A percentile compares a stretch with the other conserved stretches of the same genome.
phyloP scores from a whole-genome alignment of 352 stramenopile genomes.

The Blastocystis sp. region DNA sequence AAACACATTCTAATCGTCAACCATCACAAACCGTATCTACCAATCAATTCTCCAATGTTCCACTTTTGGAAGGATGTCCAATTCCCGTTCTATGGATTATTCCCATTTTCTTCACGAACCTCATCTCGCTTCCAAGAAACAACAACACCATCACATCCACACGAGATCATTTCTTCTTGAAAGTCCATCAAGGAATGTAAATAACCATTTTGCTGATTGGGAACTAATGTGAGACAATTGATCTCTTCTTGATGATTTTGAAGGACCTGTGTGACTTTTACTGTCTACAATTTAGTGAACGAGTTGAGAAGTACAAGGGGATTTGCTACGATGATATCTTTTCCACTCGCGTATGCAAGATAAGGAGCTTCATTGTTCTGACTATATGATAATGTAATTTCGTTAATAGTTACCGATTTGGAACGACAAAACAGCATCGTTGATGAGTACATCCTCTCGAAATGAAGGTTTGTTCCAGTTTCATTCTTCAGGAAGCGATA shows the following conservation, averaged over 20 bases:
- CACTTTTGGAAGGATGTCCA: no score
- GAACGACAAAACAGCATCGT: constrained; percentile 17
- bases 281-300: not conserved
- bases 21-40: not conserved
- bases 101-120: not conserved
- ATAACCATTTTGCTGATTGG: not conserved
- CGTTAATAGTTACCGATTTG: not conserved
- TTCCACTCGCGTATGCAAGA: constrained; percentile 36
- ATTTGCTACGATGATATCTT: constrained; percentile 36
- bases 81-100: not conserved
- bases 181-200: not conserved
- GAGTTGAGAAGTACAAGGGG: not conserved
- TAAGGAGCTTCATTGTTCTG: not conserved
- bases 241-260: not conserved
- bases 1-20: not conserved
- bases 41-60: constrained; percentile 10
- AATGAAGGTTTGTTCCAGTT: constrained; percentile 9
- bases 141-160: not conserved
- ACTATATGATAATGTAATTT: not conserved
- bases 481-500: not conserved
- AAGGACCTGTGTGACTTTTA: not conserved
- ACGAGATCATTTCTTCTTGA: constrained; percentile 37
- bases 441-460: constrained; percentile 10
- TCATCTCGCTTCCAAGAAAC: not conserved
- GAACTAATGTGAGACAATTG: constrained; percentile 34